A percentile compares a stretch with the other conserved stretches of the same genome.
Evolutionary conservation across 139 green algal genomes (phyloP).

Genomic region (Gonium pectorale): DNA sequence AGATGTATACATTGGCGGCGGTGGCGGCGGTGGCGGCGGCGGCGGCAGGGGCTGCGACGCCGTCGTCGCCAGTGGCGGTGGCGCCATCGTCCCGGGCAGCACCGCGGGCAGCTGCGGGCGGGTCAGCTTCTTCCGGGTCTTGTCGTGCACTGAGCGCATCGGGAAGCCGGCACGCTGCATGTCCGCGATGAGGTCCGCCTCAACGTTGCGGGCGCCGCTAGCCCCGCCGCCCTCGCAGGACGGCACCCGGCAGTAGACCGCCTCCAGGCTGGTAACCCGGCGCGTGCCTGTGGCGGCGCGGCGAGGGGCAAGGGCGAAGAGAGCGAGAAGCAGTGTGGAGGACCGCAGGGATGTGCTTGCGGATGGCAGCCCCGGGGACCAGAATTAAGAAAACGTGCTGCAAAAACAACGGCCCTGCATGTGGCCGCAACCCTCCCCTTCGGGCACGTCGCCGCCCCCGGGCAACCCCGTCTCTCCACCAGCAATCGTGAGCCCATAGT

Average conservation of each 20-base stretch:
- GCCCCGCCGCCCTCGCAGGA: not conserved
- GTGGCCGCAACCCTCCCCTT: too few relatives aligned
- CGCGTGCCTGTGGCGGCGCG: not conserved
- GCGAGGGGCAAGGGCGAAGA: not conserved
- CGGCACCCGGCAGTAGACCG: constrained; percentile 17
- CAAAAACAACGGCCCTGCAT: too few relatives aligned
- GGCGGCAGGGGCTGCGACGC: too few relatives aligned
- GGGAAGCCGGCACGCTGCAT: not conserved
- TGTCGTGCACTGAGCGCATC: constrained; percentile 28
- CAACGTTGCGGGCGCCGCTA: constrained; percentile 23
- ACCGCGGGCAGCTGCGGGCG: constrained; percentile 4
- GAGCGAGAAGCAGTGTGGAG: not conserved
- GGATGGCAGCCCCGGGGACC: not conserved
- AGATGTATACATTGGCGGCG: too few relatives aligned
- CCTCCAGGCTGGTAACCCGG: not conserved
- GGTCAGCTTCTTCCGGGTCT: not conserved
- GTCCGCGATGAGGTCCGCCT: constrained; percentile 15
- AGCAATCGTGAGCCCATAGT: too few relatives aligned
- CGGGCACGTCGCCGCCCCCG: too few relatives aligned
- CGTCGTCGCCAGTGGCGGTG: too few relatives aligned
- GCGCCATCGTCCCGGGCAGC: not conserved
- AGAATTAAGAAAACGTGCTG: too few relatives aligned
- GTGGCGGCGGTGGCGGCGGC: too few relatives aligned
- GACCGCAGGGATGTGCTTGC: not conserved
- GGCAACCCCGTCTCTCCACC: too few relatives aligned